Evolutionary conservation across 441 rosid genomes (phyloP).

Genomic region (Arabidopsis lyrata): DNA sequence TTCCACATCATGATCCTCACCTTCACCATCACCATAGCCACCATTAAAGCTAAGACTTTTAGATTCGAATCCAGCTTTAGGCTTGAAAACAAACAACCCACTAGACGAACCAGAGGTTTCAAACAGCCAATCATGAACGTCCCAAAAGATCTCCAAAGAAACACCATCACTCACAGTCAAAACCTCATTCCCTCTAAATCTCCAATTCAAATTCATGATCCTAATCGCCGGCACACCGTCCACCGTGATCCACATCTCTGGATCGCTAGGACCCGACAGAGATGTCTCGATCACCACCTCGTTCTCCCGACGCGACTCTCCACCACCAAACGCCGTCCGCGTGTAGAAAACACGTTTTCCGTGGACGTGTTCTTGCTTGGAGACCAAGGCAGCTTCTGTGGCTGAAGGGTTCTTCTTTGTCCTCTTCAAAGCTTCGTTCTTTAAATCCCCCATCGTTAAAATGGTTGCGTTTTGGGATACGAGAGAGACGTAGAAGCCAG

Average conservation of each 20-base stretch:
- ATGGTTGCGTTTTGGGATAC: slow-evolving; percentile 57
- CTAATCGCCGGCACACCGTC: slow-evolving; percentile 61
- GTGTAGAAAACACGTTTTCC: slow-evolving; percentile 75
- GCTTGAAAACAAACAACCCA: slow-evolving; percentile 73
- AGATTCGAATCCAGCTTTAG: slow-evolving; percentile 38
- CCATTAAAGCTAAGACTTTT: slow-evolving; percentile 38
- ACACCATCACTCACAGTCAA: slow-evolving; percentile 53
- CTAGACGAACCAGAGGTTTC: slow-evolving; percentile 50
- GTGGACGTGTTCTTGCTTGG: slow-evolving; percentile 73
- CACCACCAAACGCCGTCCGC: slow-evolving; percentile 51
- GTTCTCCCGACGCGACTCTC: slow-evolving; percentile 48
- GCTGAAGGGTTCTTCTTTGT: slow-evolving; percentile 58
- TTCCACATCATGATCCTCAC: slow-evolving; percentile 26
- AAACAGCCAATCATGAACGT: slow-evolving; percentile 88
- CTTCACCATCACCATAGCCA: slow-evolving; percentile 31
- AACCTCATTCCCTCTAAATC: slow-evolving; percentile 80
- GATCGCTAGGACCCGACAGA: slow-evolving; percentile 61
- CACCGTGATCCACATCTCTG: slow-evolving; percentile 79
- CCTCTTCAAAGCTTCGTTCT: slow-evolving; percentile 67
- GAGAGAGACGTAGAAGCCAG: slow-evolving; percentile 71
- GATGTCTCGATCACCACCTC: slow-evolving; percentile 69
- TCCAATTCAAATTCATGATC: slow-evolving; percentile 75
- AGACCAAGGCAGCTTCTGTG: slow-evolving; percentile 59
- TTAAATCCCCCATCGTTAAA: slow-evolving; percentile 66
- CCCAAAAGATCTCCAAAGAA: slow-evolving; percentile 70